phyloP scores from a whole-genome alignment of 2,329 filamentous ascomycete genomes.

The Ceratocystis harringtonii region DNA sequence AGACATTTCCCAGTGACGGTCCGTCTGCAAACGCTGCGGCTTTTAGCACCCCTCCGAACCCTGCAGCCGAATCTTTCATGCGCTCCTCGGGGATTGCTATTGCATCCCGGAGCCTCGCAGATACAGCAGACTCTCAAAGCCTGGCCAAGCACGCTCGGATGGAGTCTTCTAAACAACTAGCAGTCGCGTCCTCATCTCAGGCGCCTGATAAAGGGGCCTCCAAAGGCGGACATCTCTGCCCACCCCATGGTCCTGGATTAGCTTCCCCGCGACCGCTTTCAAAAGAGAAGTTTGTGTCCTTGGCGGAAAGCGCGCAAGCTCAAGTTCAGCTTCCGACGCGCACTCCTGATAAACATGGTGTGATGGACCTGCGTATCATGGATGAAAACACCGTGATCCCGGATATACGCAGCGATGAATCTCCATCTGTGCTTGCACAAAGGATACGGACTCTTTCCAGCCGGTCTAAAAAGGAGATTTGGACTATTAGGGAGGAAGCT shows the following conservation, averaged over 20 bases:
- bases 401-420: slow-evolving; percentile 10
- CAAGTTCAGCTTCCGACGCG: not conserved
- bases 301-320: not conserved
- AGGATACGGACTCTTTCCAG: slow-evolving; percentile 11
- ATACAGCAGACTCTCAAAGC: not conserved
- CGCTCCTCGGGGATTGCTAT: not conserved
- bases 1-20: too few relatives aligned
- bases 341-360: not conserved
- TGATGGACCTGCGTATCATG: not conserved
- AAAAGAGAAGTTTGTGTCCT: not conserved
- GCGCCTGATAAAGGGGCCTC: not conserved
- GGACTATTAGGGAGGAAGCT: slow-evolving; percentile 11
- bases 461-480: slow-evolving; percentile 10
- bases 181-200: not conserved
- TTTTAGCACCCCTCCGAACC: not conserved
- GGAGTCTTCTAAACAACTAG: too few relatives aligned
- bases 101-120: not conserved
- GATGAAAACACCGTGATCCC: not conserved
- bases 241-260: not conserved
- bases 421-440: slow-evolving; percentile 14
- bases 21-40: not conserved
- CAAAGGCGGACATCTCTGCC: not conserved
- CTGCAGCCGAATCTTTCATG: not conserved
- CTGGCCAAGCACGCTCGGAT: not conserved
- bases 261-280: not conserved